Evolutionary conservation across 306 rosid species (phyloP), one percentile per base, ranked within the genome.

Genomic region (Ormosia semicastrata): DNA sequence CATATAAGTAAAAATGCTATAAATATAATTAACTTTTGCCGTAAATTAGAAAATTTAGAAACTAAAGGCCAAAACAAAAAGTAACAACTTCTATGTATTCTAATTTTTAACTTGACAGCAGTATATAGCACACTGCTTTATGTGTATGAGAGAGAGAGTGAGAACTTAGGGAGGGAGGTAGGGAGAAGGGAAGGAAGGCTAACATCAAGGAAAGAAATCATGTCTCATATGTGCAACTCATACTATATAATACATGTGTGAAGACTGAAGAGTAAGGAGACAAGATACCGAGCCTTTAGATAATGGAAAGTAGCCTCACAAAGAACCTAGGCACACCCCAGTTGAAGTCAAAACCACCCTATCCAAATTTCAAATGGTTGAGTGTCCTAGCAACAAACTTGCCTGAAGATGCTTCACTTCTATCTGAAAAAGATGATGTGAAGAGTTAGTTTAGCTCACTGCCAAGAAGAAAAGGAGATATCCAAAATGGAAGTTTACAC

Each of bases 321-420:
- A n/a, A n/a, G n/a, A n/a, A n/a, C n/a, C n/a, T n/a, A n/a, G n/a
- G n/a, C n/a, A n/a, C n/a, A n/a, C n/a, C n/a, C n/a, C n/a, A n/a
- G n/a, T n/a, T n/a, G n/a, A n/a, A n/a, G n/a, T n/a, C n/a, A n/a
- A n/a, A n/a, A n/a, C n/a, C n/a, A n/a, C n/a, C n/a, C n/a, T n/a
- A n/a, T n/a, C n/a, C n/a, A n/a, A n/a, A n/a, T n/a, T n/a, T n/a
- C n/a, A n/a, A n/a, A n/a, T n/a, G n/a, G n/a, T n/a, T n/a, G n/a
- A n/a, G n/a, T n/a, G n/a, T n/a, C n/a, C n/a, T 67, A 24, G 89
- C 83, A 76, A 78, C 89, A n/a, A 66, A 88, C 85, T 74, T 84
- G 76, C 75, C 95, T 18, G 94, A 89, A 62, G 86, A 75, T 85
- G 87, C 95, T 88, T 95, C 98, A 8, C 91, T 88, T 95, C 93